Base-by-base conservation (phyloP, 306 rosid genomes). In the Cicer chorassanicum region DNA sequence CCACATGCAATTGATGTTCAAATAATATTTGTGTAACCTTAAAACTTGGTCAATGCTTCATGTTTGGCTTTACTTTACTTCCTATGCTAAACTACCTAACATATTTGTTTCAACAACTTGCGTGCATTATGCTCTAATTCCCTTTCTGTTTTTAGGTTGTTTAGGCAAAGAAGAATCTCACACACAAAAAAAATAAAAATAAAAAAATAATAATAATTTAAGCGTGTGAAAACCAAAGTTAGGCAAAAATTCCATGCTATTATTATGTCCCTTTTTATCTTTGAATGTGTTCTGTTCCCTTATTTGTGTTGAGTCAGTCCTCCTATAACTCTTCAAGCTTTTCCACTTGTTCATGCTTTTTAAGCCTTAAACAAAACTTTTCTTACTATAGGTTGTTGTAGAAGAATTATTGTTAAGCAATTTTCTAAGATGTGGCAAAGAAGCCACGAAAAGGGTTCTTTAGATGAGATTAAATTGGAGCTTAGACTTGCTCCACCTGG, bases 401-500 rank as follows among this genome's bases (percentile, higher is more conserved):
- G 49, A 65, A 72, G 39, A 46, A 49, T 59, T 61, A 34, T 65
- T 61, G 42, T 40, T 46, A 62, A 24, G 55, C 2, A 6, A 42
- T 42, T 42, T 34, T 34, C 21, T 29, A 62, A 65, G 73, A 69
- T 74, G 85, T 77, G 82, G 83, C 62, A 81, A 55, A 79, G 86
- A 76, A 88, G 78, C 77, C 69, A 64, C 38, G 5, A 29, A 29
- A 78, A 80, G 50, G 9, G 21, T 64, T 73, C 44, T 70, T 86
- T 86, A 16, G 96, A 90, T 61, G 98, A 93, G 78, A 85, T 73
- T 43, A 85, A 83, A 44, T 70, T 94, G 16, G 97, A 94, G 87
- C 95, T 94, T 10, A 91, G 90, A 86, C 98, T 94, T 74, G 95
- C 89, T 64, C 96, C 93, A 18, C 99, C 99, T 1, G 90, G 97